Conservation (phyloP, 2,329 filamentous ascomycete genomes). For the Clarireedia paspali region DNA sequence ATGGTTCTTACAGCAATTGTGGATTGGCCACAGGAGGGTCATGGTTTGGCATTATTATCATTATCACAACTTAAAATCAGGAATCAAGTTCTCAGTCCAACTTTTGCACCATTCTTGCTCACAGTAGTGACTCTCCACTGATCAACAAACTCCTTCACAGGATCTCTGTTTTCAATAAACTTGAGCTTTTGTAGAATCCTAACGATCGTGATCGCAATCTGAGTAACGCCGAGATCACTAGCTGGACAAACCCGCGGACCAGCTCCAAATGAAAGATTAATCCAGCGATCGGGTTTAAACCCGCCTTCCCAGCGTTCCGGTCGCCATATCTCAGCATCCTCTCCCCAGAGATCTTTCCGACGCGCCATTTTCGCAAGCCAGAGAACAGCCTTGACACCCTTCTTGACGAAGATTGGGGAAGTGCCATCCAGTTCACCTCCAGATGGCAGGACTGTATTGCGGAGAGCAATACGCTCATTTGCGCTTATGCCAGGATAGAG, state of each 20-base stretch:
- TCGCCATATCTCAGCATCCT: not conserved
- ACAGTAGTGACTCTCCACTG: not conserved
- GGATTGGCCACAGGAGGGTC: too few relatives aligned
- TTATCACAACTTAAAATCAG: not conserved
- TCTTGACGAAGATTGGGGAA: not conserved
- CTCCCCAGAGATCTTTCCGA: not conserved
- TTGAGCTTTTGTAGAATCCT: not conserved
- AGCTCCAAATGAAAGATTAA: not conserved
- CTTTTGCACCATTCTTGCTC: not conserved
- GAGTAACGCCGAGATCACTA: not conserved
- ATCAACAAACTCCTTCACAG: not conserved
- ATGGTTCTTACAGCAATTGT: too few relatives aligned
- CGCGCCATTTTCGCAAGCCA: not conserved
- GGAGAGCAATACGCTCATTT: not conserved
- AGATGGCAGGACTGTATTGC: not conserved
- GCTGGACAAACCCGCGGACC: not conserved
- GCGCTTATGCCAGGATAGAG: conserved; percentile 41
- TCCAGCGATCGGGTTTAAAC: conserved; percentile 3
- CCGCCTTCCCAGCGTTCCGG: not conserved
- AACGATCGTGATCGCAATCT: not conserved
- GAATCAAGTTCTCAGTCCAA: not conserved
- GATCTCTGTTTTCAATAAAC: not conserved
- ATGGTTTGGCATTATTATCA: too few relatives aligned
- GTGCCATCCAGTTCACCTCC: not conserved
- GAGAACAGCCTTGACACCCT: not conserved